phyloP scores from a whole-genome alignment of 116 monocot genomes.

The Posidonia oceanica region DNA sequence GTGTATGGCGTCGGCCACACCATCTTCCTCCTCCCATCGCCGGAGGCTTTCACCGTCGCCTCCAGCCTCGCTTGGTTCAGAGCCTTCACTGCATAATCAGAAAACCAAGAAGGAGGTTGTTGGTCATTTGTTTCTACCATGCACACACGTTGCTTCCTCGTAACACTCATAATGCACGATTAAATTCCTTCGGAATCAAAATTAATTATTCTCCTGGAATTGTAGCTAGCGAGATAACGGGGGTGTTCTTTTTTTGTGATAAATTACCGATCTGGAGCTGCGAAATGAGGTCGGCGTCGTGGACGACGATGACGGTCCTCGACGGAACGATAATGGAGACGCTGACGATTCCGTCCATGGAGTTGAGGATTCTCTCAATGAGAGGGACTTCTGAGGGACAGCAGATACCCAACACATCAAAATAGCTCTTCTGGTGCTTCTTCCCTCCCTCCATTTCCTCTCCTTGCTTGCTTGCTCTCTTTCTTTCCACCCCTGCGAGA shows the following conservation, averaged over 20 bases:
- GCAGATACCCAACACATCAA: slow-evolving; percentile 90
- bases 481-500: neutral
- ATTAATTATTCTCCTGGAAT: no score
- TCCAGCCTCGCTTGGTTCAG: slow-evolving; percentile 81
- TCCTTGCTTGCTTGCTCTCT: neutral
- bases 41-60: slow-evolving; percentile 59
- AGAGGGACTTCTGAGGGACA: slow-evolving; percentile 81
- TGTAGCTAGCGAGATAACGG: no score
- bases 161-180: no score
- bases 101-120: neutral
- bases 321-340: slow-evolving; percentile 76
- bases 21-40: slow-evolving; percentile 11
- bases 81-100: slow-evolving; percentile 38
- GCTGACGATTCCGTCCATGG: slow-evolving; percentile 48
- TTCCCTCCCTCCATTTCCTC: neutral
- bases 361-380: slow-evolving; percentile 63
- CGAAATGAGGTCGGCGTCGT: slow-evolving; percentile 13
- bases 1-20: slow-evolving; percentile 76
- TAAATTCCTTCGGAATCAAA: no score
- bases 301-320: slow-evolving; percentile 25
- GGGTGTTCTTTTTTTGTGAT: no score
- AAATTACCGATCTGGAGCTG: slow-evolving; percentile 15
- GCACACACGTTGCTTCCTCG: no score
- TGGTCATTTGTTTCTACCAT: no score
- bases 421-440: slow-evolving; percentile 72